Evolutionary conservation across 2,329 filamentous ascomycete genomes (phyloP), one percentile per base, ranked within the genome.

Genomic region (Phyllachora maydis): DNA sequence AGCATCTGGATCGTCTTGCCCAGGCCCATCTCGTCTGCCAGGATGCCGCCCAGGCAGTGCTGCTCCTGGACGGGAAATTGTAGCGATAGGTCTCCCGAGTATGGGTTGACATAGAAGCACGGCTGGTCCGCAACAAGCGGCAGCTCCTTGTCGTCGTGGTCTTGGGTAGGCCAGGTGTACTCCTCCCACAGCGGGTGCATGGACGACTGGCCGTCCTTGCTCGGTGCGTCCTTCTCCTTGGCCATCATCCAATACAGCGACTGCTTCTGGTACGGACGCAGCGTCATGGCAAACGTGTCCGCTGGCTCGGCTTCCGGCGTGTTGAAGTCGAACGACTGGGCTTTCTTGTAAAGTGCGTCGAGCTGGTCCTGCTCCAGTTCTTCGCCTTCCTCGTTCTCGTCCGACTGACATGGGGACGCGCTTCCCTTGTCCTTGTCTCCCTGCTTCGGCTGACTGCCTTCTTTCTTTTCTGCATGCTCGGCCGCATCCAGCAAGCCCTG

Each of bases 171-270:
- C 82, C 83, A 98, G 2, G 52, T 45, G 36, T 98, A 98, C 41
- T 95, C 79, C 47, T 98, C 88, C 88, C 88, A 98, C 1, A 98
- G 47, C 1, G 88, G 88, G 46, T 98, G 83, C 79, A 98, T 92
- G 0, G 82, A 93, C 4, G 57, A 56, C 37, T 83, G 70, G 26
- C 69, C 66, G 18, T 54, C 45, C 14, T 68, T 62, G 8, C 66
- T 61, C 33, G 68, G 71, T 30, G 76, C 62, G 32, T 90, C 69
- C 36, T 70, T 85, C 43, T 98, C 88, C 43, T 95, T 95, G 4
- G 71, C 63, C 32, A 95, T 59, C 82, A 98, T 93, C 88, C 88
- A 98, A 41, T 93, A 59, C 5, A 98, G 50, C 1, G 88, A 82
- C 46, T 98, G 88, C 40, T 82, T 92, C 43, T 98, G 88, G 35